A percentile compares a stretch with the other conserved stretches of the same genome.
These are phyloP conservation scores for Aspergillus sp. DNA, from an alignment of 2,329 filamentous ascomycete genomes.

Conservation along the genomic window DNA sequence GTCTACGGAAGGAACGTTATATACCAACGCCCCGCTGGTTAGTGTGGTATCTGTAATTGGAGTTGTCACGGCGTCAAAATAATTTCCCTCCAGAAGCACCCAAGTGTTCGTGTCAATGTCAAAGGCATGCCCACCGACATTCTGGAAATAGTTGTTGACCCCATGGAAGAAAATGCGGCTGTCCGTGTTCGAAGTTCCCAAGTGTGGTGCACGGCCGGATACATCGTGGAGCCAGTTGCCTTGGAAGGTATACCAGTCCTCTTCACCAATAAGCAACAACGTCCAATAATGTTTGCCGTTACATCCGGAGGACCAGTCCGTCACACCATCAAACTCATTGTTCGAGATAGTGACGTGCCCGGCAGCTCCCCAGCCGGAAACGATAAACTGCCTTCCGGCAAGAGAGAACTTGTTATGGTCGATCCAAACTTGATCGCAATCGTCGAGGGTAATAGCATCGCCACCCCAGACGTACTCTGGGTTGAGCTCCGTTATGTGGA, in stretches of 20 bases:
- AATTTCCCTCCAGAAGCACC: constrained; percentile 58
- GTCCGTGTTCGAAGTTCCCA: constrained; percentile 2
- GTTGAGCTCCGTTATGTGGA: constrained; percentile 49
- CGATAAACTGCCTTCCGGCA: constrained; percentile 61
- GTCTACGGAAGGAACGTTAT: constrained; percentile 9
- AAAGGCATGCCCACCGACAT: constrained; percentile 58
- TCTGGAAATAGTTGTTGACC: constrained; percentile 61
- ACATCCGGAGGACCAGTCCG: constrained; percentile 57
- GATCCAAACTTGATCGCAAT: constrained; percentile 47
- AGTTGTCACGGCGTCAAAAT: constrained; percentile 56
- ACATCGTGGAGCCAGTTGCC: constrained; percentile 58
- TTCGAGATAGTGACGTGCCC: constrained; percentile 62
- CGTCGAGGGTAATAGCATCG: constrained; percentile 56
- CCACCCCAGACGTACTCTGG: constrained; percentile 61
- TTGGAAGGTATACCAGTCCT: constrained; percentile 59
- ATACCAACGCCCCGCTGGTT: constrained; percentile 13
- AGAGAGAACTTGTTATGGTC: constrained; percentile 53
- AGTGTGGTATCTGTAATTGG: constrained; percentile 18
- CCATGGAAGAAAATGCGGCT: constrained; percentile 8
- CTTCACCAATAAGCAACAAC: constrained; percentile 56
- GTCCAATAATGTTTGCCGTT: constrained; percentile 62
- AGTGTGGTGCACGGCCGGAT: constrained; percentile 6
- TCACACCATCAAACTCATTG: constrained; percentile 58
- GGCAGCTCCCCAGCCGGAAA: constrained; percentile 55
- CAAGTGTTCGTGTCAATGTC: constrained; percentile 48